phyloP scores from a whole-genome alignment of 345 rosid genomes.

The Euphorbia lathyris region DNA sequence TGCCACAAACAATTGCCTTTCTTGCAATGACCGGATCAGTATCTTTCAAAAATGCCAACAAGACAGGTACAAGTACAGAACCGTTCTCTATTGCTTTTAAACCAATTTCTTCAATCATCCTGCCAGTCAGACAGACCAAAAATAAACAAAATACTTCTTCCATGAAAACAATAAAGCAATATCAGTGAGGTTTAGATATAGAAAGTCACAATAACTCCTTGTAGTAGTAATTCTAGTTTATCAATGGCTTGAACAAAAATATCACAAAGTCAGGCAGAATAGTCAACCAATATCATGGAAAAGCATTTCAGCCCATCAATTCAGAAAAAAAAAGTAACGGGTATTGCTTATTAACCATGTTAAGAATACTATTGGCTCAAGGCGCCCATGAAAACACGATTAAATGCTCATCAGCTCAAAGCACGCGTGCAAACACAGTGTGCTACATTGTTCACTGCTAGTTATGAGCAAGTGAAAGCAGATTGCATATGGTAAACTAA shows the following conservation, averaged over 20 bases:
- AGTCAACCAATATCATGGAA: no score
- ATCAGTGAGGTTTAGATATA: no score
- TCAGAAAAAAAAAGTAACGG: no score
- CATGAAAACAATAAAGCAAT: background rate
- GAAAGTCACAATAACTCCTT: no score
- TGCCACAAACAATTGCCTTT: slow-evolving; percentile 63
- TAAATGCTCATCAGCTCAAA: background rate
- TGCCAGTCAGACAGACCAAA: slow-evolving; percentile 40
- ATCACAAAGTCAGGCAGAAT: no score
- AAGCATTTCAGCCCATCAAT: no score
- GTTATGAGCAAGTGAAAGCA: background rate
- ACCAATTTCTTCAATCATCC: slow-evolving; percentile 79
- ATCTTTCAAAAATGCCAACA: slow-evolving; percentile 62
- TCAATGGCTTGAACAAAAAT: no score
- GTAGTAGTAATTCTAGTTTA: no score
- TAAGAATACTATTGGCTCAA: no score
- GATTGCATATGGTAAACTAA: no score
- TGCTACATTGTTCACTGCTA: background rate
- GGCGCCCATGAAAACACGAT: no score
- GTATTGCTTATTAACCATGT: no score
- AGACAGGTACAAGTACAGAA: slow-evolving; percentile 47
- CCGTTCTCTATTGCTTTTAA: slow-evolving; percentile 63
- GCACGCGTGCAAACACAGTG: background rate
- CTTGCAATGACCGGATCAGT: slow-evolving; percentile 52
- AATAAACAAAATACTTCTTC: background rate